phyloP scores from a whole-genome alignment of 768 basidiomycete genomes.

The Serpula lacrymans region DNA sequence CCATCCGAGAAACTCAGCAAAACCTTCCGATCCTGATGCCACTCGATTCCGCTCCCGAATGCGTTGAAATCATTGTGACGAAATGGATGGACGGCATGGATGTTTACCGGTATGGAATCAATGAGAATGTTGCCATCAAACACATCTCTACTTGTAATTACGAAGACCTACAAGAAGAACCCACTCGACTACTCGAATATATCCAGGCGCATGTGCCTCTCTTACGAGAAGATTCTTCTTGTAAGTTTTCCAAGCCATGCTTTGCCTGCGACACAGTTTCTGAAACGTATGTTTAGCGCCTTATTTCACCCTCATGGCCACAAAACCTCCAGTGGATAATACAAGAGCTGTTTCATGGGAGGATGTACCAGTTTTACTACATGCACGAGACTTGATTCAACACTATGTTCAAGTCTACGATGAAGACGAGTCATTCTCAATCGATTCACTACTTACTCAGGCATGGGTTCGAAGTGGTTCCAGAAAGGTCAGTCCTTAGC shows the following conservation, averaged over 20 bases:
- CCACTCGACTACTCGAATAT: slow-evolving; percentile 33
- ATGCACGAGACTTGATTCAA: slow-evolving; percentile 29
- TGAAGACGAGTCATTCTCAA: slow-evolving; percentile 25
- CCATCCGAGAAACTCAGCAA: slow-evolving; percentile 19
- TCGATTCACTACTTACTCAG: slow-evolving; percentile 33
- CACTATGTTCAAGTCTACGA: slow-evolving; percentile 32
- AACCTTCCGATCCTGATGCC: slow-evolving; percentile 15
- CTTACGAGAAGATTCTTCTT: slow-evolving; percentile 13
- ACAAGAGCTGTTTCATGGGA: slow-evolving; percentile 20
- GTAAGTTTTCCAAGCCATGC: slow-evolving; percentile 13
- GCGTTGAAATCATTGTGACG: slow-evolving; percentile 7
- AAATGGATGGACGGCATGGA: slow-evolving; percentile 31
- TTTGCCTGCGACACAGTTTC: slow-evolving; percentile 4
- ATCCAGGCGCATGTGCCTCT: slow-evolving; percentile 36
- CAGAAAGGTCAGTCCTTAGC: slow-evolving; percentile 25
- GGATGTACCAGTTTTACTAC: slow-evolving; percentile 23
- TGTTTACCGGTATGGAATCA: slow-evolving; percentile 21
- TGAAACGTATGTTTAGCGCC: neutral
- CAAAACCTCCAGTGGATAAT: slow-evolving; percentile 24
- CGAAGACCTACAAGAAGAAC: slow-evolving; percentile 34
- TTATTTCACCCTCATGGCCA: neutral
- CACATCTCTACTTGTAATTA: slow-evolving; percentile 52
- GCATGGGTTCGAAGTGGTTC: slow-evolving; percentile 43
- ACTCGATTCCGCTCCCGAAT: slow-evolving; percentile 12
- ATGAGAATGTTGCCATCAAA: slow-evolving; percentile 22